Base-by-base conservation (phyloP, 768 basidiomycete species). In the Termitomyces sp. region DNA sequence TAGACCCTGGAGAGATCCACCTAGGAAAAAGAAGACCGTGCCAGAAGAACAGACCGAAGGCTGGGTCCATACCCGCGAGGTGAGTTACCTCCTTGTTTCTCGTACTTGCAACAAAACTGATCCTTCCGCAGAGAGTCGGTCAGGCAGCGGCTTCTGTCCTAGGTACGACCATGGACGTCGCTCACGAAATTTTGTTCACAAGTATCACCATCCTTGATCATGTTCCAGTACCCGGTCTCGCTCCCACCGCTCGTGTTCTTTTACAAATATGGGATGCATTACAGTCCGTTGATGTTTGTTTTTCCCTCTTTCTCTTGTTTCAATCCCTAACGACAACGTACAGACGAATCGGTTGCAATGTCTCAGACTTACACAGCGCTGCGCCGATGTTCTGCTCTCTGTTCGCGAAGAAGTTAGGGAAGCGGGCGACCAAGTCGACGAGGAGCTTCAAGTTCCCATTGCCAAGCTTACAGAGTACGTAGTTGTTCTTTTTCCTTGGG, bases 341-440 rank as follows among this genome's bases (percentile, higher is more conserved):
- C 59, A 90, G 88, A 81, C 79, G 59, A 89, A 90, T 58, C 76
- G 85, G 17, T 70, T 85, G 12, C 78, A 80, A 1, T 88, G 85
- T 61, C 73, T 90, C 28, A 83, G 87, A 10, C 74, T 91, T 8
- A 87, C 86, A 0, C 82, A 88, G 60, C 81, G 87, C 26, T 89
- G 87, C 58, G 88, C 88, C 0, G 80, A 80, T 14, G 77, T 85
- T 17, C 74, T 90, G 2, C 68, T 83, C n/a, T 77, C 80, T 11
- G 77, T 91, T 5, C 76, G 81, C 0, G 76, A 80, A 32, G 87
- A 88, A 54, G 74, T 90, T 1, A 61, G 71, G 2, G 77, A 81
- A n/a, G 83, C 85, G 0, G 85, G 85, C 0, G 71, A 74, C 49
- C 60, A 69, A 1, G 77, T 84, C 1, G 71, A 71, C 1, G 64